These are phyloP conservation scores for Pugionium cornutum DNA, from an alignment of 345 rosid genomes.

Conservation along the genomic window DNA sequence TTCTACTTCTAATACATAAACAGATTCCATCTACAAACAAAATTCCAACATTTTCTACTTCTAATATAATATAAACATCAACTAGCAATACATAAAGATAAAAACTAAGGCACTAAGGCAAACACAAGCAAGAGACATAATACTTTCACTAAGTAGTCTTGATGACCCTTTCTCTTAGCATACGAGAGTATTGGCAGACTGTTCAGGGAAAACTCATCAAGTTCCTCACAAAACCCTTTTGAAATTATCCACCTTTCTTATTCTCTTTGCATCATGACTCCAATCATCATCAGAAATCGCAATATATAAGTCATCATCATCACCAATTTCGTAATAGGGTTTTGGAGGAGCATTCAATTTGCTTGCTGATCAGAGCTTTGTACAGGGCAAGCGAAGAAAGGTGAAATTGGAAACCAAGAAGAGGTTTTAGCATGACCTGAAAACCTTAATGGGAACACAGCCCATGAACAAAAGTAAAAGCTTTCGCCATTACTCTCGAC, in stretches of 20 bases:
- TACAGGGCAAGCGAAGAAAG: constrained; percentile 54
- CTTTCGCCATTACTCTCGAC: constrained; percentile 62
- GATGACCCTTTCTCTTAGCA: neutral
- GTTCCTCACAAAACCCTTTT: constrained; percentile 73
- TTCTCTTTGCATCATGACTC: constrained; percentile 30
- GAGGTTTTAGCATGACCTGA: constrained; percentile 41
- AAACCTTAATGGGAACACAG: constrained; percentile 66
- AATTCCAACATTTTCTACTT: constrained; percentile 13
- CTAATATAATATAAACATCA: constrained; percentile 23
- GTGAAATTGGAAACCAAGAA: constrained; percentile 76
- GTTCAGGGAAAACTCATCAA: constrained; percentile 72
- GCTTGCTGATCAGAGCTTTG: constrained; percentile 20
- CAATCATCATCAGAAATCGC: constrained; percentile 46
- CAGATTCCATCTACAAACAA: constrained; percentile 24
- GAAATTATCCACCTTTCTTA: constrained; percentile 59
- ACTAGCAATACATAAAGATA: constrained; percentile 34
- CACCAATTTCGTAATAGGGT: constrained; percentile 30
- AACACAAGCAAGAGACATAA: constrained; percentile 20
- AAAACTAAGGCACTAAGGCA: constrained; percentile 21
- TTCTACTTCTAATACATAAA: no score
- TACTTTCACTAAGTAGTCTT: constrained; percentile 56
- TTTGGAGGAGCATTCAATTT: constrained; percentile 21
- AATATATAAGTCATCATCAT: constrained; percentile 24
- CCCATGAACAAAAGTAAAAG: constrained; percentile 72
- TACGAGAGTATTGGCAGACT: constrained; percentile 58